A percentile compares a stretch with the other conserved stretches of the same genome.
Conservation (phyloP, 805 yeast genomes). For the Yarrowia keelungensis region DNA sequence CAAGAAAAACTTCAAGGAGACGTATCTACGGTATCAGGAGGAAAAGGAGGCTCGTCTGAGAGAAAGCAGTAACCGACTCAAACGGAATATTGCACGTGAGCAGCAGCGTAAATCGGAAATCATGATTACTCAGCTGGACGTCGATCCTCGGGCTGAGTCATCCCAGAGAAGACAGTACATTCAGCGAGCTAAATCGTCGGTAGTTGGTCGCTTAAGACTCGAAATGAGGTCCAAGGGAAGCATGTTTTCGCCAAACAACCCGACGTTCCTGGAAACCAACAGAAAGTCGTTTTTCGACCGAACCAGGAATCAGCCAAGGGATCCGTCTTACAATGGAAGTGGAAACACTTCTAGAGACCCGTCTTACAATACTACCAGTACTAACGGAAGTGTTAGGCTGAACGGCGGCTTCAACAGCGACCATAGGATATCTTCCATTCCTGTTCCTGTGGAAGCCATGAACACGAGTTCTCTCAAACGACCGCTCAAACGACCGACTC, state of each 20-base stretch:
- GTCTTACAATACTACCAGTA: no score
- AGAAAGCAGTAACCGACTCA: constrained; percentile 41
- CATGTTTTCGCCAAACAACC: constrained; percentile 25
- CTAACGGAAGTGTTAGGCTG: no score
- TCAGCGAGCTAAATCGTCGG: constrained; percentile 6
- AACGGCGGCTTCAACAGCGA: constrained; percentile 7
- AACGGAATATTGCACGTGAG: constrained; percentile 24
- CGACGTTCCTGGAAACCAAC: constrained; percentile 8
- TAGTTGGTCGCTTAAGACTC: constrained; percentile 18
- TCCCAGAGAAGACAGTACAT: neutral
- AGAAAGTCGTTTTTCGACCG: constrained; percentile 10
- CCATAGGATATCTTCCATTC: constrained; percentile 8
- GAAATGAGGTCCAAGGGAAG: constrained; percentile 31
- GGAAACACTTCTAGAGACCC: no score
- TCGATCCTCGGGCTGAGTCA: constrained; percentile 9
- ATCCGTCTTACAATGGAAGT: neutral
- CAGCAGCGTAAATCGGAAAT: constrained; percentile 35
- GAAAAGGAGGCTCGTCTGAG: constrained; percentile 54
- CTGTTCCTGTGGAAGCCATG: constrained; percentile 8
- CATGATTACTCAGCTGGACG: constrained; percentile 33
- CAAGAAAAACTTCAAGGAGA: constrained; percentile 43
- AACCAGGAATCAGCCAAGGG: constrained; percentile 1
- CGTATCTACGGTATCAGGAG: constrained; percentile 46
- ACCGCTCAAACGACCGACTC: constrained; percentile 24
- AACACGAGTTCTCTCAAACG: neutral